A percentile compares a stretch with the other conserved stretches of the same genome.
These are phyloP conservation scores for Syzygium grande DNA, from an alignment of 345 rosid genomes.

Conservation along the genomic window DNA sequence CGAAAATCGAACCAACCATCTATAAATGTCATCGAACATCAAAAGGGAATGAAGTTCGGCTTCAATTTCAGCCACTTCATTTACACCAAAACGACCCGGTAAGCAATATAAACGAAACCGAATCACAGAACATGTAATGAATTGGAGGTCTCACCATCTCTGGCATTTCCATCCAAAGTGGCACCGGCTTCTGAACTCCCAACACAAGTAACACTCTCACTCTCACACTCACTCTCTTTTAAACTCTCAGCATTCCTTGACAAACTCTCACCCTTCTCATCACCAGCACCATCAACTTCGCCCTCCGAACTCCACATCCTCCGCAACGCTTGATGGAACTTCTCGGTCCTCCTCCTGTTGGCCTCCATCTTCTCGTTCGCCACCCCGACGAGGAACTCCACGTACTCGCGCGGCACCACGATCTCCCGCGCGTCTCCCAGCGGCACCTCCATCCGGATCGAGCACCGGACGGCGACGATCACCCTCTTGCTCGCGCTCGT, in stretches of 20 bases:
- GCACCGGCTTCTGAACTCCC: conserved; percentile 1
- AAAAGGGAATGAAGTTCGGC: neutral
- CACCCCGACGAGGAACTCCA: conserved; percentile 54
- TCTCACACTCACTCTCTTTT: neutral
- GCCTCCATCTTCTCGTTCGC: conserved; percentile 91
- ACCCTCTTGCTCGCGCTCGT: conserved; percentile 65
- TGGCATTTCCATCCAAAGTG: conserved; percentile 3
- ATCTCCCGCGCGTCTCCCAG: conserved; percentile 43
- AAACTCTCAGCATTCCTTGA: conserved; percentile 5
- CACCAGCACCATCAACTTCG: neutral
- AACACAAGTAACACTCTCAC: conserved; percentile 4
- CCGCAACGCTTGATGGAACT: conserved; percentile 36
- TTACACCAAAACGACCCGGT: neutral
- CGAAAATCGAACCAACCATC: neutral
- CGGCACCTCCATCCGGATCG: conserved; percentile 85
- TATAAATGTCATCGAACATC: neutral
- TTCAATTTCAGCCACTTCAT: neutral
- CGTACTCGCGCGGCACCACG: conserved; percentile 55
- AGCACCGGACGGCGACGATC: conserved; percentile 76
- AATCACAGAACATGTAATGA: neutral
- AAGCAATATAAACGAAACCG: neutral
- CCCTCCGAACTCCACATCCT: conserved; percentile 18
- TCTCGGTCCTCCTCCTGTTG: conserved; percentile 60
- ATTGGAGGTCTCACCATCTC: neutral
- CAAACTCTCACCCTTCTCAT: conserved; percentile 1